Base-by-base conservation (phyloP, 1,284 basidiomycete genomes). In the Malassezia cuniculi region DNA sequence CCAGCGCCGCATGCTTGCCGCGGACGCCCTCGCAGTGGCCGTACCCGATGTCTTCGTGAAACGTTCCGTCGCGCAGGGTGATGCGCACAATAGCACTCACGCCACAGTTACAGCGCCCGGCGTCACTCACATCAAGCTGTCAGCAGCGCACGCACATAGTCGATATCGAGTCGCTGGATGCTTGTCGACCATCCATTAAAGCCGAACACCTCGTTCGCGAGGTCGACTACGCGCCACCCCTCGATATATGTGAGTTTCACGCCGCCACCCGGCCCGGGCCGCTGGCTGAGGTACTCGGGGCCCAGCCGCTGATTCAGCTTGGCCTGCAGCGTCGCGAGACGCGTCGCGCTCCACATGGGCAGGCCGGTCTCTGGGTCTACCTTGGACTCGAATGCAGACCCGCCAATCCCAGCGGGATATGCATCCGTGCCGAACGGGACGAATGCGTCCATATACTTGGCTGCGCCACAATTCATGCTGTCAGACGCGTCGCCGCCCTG, bases 191-290 rank as follows among this genome's bases (percentile, higher is more conserved):
- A 97, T 8, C 93, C 93, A 51, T 95, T 89, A 72, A 87, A 94
- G 1, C 90, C 90, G 71, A 97, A 97, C 25, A 97, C 83, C 57
- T 97, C 89, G 67, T 97, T 97, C 1, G 90, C 90, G 17, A 97
- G 42, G 18, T 58, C 53, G 17, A 57, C 54, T 7, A 52, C 53
- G 71, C 86, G 89, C 87, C 89, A 95, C 0, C 90, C 93, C 67
- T 95, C 90, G 3, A 85, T 80, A 62, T 97, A 97, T 6, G 84
- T 89, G 39, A 97, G 71, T 68, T 89, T 93, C 11, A 46, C 47
- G 22, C 54, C 48, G n/a, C 60, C 60, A 6, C 80, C 80, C 1
- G 84, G 85, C 2, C 89, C 89, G 1, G 82, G 80, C n/a, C 89
- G 74, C 49, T 82, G 79, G 2, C 82, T 84, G 40, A 95, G 76